Conservation (phyloP, 768 basidiomycete genomes). For the Kwoniella sp. region DNA sequence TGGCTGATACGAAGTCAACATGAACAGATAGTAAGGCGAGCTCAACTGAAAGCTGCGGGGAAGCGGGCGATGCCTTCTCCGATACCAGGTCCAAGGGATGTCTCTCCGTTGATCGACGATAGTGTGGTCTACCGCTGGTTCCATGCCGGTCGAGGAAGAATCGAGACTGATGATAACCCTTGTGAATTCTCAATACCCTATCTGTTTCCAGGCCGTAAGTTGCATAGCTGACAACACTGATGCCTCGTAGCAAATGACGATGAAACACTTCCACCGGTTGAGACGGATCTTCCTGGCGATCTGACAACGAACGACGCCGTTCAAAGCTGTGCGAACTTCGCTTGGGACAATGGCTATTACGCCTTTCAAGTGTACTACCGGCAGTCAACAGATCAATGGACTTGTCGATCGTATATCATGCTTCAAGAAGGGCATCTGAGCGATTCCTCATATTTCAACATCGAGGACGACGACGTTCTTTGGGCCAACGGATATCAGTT, state of each 20-base stretch:
- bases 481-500: constrained; percentile 13
- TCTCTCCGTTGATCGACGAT: constrained; percentile 11
- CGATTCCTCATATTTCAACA: constrained; percentile 9
- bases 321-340: constrained; percentile 7
- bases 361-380: constrained; percentile 15
- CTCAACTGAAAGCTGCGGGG: neutral
- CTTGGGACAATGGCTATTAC: constrained; percentile 16
- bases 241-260: neutral
- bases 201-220: neutral
- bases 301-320: neutral
- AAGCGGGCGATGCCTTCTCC: constrained; percentile 5
- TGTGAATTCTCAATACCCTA: neutral
- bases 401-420: constrained; percentile 7
- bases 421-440: neutral
- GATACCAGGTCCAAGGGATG: constrained; percentile 7
- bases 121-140: constrained; percentile 7
- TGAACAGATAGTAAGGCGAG: neutral
- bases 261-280: neutral
- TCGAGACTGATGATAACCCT: constrained; percentile 15
- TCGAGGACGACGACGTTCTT: constrained; percentile 2
- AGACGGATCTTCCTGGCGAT: neutral
- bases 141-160: neutral
- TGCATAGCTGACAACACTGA: neutral
- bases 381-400: constrained; percentile 9
- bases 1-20: neutral